Conservation (phyloP, 257 asterid species). For the Salvia hispanica region DNA sequence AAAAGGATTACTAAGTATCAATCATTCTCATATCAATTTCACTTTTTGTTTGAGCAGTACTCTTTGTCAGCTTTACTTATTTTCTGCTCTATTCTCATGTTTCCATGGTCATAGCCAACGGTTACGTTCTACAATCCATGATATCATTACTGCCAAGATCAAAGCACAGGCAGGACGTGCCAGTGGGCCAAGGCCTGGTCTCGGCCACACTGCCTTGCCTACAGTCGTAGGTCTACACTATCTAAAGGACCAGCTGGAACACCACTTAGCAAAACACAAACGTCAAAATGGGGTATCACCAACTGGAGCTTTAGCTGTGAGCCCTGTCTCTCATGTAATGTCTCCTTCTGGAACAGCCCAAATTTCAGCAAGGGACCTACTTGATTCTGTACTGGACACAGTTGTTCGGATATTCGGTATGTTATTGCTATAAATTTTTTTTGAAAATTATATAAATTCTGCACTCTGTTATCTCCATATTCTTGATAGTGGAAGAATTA, state of each 20-base stretch:
- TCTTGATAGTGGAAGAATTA: slow-evolving; percentile 30
- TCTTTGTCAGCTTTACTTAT: slow-evolving; percentile 21
- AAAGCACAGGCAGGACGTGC: slow-evolving; percentile 72
- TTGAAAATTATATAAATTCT: slow-evolving; percentile 24
- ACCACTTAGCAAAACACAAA: slow-evolving; percentile 65
- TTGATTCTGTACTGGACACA: slow-evolving; percentile 80
- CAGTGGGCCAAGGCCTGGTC: slow-evolving; percentile 60
- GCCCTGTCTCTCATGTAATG: slow-evolving; percentile 94
- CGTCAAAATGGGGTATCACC: slow-evolving; percentile 72
- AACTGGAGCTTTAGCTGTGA: slow-evolving; percentile 69
- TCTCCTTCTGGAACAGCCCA: slow-evolving; percentile 94
- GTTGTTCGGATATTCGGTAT: slow-evolving; percentile 84
- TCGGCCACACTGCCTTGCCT: slow-evolving; percentile 56
- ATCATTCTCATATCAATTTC: background rate
- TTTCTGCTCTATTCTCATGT: slow-evolving; percentile 30
- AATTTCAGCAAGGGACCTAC: slow-evolving; percentile 82
- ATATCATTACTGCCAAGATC: slow-evolving; percentile 78
- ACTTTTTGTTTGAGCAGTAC: slow-evolving; percentile 15
- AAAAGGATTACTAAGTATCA: background rate
- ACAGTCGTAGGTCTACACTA: slow-evolving; percentile 65
- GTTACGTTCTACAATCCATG: slow-evolving; percentile 91
- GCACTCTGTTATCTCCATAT: slow-evolving; percentile 30
- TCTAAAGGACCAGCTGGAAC: slow-evolving; percentile 70
- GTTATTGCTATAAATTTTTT: slow-evolving; percentile 35
- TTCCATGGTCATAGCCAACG: slow-evolving; percentile 66